Evolutionary conservation across 371 early-diverging fungal species (phyloP).

Genomic region (Circinella umbellata): DNA sequence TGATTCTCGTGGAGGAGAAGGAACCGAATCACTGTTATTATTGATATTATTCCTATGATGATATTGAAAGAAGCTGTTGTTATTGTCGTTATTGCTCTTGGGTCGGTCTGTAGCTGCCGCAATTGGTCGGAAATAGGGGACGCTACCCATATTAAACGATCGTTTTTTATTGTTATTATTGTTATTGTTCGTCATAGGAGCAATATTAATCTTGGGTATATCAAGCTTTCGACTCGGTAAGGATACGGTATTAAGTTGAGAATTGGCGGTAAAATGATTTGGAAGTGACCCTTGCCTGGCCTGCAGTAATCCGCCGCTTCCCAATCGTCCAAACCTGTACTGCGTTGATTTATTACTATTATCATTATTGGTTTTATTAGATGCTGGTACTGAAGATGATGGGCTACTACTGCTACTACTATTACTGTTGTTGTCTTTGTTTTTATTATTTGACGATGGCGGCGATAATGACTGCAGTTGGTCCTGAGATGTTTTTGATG

Average conservation of each 20-base stretch:
- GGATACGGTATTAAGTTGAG: conserved; percentile 25
- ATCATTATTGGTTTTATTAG: not conserved
- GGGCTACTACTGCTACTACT: conserved; percentile 2
- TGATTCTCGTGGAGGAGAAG: conserved; percentile 8
- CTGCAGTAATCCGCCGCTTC: conserved; percentile 11
- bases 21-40: not conserved
- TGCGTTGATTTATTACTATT: not conserved
- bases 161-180: not conserved
- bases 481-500: not conserved
- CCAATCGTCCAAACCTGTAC: conserved; percentile 7
- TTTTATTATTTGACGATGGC: not conserved
- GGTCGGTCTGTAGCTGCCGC: not conserved
- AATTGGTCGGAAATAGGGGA: not conserved
- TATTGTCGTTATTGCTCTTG: not conserved
- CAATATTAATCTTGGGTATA: conserved; percentile 30
- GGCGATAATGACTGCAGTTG: not conserved
- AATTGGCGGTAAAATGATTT: conserved; percentile 27
- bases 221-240: conserved; percentile 12
- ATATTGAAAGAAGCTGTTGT: not conserved
- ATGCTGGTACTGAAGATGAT: not conserved
- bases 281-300: conserved; percentile 23
- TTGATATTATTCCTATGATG: not conserved
- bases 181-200: conserved; percentile 19
- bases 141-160: not conserved
- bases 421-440: not conserved